Percentiles rank a stretch among this genome's conserved stretches.
Evolutionary conservation across 768 basidiomycete species (phyloP).

Genomic region (Ramaria sp.): DNA sequence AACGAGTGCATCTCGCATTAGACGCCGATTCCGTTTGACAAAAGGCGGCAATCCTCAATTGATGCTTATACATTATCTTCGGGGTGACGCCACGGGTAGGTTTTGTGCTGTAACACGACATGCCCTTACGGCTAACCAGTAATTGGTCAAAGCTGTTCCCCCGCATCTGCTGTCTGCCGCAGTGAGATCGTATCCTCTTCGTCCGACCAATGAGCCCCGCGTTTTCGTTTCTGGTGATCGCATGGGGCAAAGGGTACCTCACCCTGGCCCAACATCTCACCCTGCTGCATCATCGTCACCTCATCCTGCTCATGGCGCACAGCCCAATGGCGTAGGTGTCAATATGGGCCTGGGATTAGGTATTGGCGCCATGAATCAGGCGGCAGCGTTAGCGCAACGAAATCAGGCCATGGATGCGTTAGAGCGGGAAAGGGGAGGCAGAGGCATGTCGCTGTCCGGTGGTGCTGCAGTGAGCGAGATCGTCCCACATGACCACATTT

Average conservation of each 20-base stretch:
- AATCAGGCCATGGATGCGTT: slow-evolving; percentile 62
- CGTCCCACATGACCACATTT: not conserved
- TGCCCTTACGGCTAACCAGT: slow-evolving; percentile 7
- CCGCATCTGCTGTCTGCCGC: slow-evolving; percentile 50
- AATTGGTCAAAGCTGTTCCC: slow-evolving; percentile 36
- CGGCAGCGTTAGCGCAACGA: slow-evolving; percentile 65
- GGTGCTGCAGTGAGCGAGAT: not conserved
- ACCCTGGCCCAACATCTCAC: slow-evolving; percentile 5
- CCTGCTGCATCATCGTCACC: slow-evolving; percentile 16
- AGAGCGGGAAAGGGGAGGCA: slow-evolving; percentile 41
- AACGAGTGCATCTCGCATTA: slow-evolving; percentile 50
- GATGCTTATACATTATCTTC: slow-evolving; percentile 67
- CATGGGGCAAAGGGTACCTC: slow-evolving; percentile 52
- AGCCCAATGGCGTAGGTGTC: slow-evolving; percentile 16
- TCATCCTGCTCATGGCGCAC: slow-evolving; percentile 8
- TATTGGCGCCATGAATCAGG: slow-evolving; percentile 24
- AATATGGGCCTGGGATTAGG: slow-evolving; percentile 17
- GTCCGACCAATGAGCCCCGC: slow-evolving; percentile 51
- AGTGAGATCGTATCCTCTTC: slow-evolving; percentile 62
- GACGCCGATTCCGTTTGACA: slow-evolving; percentile 59
- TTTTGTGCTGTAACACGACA: slow-evolving; percentile 16
- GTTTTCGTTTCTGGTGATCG: slow-evolving; percentile 68
- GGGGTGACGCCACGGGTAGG: slow-evolving; percentile 54
- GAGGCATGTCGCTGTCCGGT: slow-evolving; percentile 18
- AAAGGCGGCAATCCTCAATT: slow-evolving; percentile 68